Percentiles rank a stretch among this genome's conserved stretches.
Conservation (phyloP, 148 eudicot species). For the Persicaria maculosa region DNA sequence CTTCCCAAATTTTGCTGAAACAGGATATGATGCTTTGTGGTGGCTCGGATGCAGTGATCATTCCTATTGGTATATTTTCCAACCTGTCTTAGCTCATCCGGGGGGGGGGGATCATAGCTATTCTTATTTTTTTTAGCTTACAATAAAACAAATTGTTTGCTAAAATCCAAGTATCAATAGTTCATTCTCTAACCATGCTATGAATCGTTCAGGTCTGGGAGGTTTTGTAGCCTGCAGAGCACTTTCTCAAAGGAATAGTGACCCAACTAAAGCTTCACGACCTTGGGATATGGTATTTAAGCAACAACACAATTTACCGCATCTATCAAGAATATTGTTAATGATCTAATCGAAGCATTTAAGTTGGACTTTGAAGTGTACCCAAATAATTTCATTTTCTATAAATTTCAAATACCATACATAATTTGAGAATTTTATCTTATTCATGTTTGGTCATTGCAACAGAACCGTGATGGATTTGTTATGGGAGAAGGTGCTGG, state of each 20-base stretch:
- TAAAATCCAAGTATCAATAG: neutral
- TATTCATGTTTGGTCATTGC: constrained; percentile 13
- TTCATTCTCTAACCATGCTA: constrained; percentile 1
- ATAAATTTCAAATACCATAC: neutral
- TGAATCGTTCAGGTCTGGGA: constrained; percentile 63
- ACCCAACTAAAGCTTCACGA: constrained; percentile 90
- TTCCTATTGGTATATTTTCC: constrained; percentile 64
- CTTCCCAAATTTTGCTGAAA: constrained; percentile 12
- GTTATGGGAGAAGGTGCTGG: constrained; percentile 99
- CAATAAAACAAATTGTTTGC: neutral
- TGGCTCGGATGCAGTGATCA: constrained; percentile 85
- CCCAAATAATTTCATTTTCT: neutral
- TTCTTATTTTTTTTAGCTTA: neutral
- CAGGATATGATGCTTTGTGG: constrained; percentile 98
- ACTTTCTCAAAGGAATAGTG: constrained; percentile 76
- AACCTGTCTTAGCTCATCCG: constrained; percentile 9
- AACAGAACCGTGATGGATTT: constrained; percentile 92
- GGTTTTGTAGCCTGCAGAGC: constrained; percentile 95
- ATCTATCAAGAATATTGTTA: neutral
- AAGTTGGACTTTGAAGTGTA: too few species aligned
- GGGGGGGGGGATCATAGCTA: neutral
- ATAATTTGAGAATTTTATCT: neutral
- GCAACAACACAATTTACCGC: neutral
- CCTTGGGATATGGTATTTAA: constrained; percentile 82
- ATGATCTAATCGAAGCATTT: too few species aligned